Evolutionary conservation across 1,139 yeast genomes (phyloP).

Genomic region (Geotrichum carabidarum): DNA sequence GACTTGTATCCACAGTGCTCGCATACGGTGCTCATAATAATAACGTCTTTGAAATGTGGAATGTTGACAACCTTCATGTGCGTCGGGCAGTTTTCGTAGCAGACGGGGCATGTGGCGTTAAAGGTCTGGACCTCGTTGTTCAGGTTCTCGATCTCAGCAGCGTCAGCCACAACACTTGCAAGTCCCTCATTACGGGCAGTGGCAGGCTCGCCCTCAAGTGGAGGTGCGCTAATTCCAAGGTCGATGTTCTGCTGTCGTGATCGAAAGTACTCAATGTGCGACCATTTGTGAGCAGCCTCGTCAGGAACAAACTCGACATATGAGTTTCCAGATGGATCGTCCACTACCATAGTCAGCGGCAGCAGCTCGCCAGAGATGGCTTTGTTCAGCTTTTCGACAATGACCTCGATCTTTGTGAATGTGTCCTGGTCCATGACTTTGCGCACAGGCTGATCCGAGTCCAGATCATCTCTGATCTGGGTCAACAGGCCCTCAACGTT

Average conservation of each 20-base stretch:
- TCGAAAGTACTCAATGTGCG: conserved; percentile 75
- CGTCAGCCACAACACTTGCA: conserved; percentile 34
- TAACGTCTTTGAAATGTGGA: conserved; percentile 96
- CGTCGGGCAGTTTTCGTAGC: conserved; percentile 70
- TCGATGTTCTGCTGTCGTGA: conserved; percentile 83
- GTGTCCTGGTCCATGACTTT: conserved; percentile 65
- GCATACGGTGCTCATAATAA: conserved; percentile 92
- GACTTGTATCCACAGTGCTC: conserved; percentile 92
- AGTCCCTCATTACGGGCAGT: conserved; percentile 27
- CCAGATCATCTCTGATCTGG: conserved; percentile 81
- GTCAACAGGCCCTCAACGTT: conserved; percentile 82
- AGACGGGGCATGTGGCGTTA: conserved; percentile 86
- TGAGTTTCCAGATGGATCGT: conserved; percentile 96
- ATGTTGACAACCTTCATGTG: conserved; percentile 96
- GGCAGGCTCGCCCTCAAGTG: conserved; percentile 46
- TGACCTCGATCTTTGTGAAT: conserved; percentile 66
- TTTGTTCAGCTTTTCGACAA: conserved; percentile 55
- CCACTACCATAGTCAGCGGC: conserved; percentile 75
- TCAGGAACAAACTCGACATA: conserved; percentile 92
- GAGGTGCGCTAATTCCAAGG: conserved; percentile 81
- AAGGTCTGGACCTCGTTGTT: conserved; percentile 89
- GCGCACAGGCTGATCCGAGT: conserved; percentile 75
- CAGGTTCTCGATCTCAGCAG: conserved; percentile 77
- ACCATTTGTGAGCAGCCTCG: conserved; percentile 88
- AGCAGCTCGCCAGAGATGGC: conserved; percentile 60